Percentiles rank a stretch among this genome's conserved stretches.
phyloP scores from a whole-genome alignment of 148 eudicot species.

The Euryodendron excelsum region DNA sequence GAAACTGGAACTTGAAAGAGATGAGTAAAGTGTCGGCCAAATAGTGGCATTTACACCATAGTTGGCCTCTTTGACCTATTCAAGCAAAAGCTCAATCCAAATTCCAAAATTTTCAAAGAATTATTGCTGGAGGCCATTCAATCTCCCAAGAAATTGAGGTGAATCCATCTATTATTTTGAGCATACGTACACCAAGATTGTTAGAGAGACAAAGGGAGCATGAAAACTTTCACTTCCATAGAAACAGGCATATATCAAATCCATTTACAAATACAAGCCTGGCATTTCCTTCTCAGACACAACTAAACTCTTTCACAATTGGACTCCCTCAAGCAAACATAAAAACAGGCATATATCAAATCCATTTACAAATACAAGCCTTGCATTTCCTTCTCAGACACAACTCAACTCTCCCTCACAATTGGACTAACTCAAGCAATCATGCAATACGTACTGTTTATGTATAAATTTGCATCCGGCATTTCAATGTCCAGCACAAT shows the following conservation, averaged over 20 bases:
- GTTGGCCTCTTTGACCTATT: not conserved
- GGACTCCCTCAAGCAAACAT: not conserved
- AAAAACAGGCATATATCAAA: not conserved
- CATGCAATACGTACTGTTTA: not conserved
- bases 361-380: not conserved
- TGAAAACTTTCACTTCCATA: not conserved
- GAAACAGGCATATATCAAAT: not conserved
- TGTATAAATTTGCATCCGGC: not conserved
- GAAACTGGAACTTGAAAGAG: not conserved
- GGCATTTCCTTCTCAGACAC: not conserved
- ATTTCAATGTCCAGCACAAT: not conserved
- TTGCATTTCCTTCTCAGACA: not conserved
- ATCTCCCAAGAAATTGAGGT: not conserved
- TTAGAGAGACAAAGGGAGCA: not conserved
- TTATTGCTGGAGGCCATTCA: not conserved
- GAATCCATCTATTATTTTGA: not conserved
- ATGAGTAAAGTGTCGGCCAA: not conserved
- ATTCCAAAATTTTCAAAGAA: not conserved
- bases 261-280: not conserved
- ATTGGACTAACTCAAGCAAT: not conserved
- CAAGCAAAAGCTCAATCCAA: not conserved
- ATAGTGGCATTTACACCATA: not conserved
- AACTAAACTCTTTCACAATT: constrained; percentile 4
- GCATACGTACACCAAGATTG: too few species aligned
- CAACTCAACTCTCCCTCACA: constrained; percentile 6